phyloP scores from a whole-genome alignment of 306 rosid species.

The Pterocarpus santalinus region DNA sequence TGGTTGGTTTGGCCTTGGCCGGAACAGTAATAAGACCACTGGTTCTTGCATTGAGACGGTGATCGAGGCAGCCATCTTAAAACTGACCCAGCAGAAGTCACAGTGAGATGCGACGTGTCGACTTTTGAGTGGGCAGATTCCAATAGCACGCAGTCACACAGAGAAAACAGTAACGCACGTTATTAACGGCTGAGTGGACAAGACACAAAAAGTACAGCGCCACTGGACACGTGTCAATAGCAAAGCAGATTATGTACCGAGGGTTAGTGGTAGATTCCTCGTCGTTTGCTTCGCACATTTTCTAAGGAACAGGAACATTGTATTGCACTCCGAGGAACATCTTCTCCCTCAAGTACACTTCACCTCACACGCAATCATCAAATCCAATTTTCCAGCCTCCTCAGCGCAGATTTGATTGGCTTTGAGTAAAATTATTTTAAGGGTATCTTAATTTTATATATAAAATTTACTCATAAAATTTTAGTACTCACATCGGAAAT shows the following conservation, averaged over 20 bases:
- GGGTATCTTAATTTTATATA: no score
- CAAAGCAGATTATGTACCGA: conserved; percentile 22
- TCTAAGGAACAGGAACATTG: conserved; percentile 37
- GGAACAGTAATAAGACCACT: not conserved
- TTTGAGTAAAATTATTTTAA: no score
- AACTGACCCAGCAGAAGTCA: not conserved
- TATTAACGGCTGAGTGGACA: conserved; percentile 34
- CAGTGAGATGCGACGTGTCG: conserved; percentile 44
- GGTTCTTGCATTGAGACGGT: not conserved
- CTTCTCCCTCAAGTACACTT: not conserved
- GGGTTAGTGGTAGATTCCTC: conserved; percentile 36
- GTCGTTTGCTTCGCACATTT: not conserved
- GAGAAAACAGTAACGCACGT: not conserved
- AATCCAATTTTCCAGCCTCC: not conserved
- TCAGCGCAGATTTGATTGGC: no score
- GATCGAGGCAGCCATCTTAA: not conserved
- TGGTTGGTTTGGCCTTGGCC: not conserved
- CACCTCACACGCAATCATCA: not conserved
- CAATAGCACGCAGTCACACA: not conserved
- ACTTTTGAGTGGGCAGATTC: conserved; percentile 28
- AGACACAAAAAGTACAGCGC: not conserved
- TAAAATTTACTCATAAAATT: no score
- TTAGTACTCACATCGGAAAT: no score
- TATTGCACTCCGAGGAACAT: conserved; percentile 38
- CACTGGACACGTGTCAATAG: conserved; percentile 36